Percentiles rank a stretch among this genome's conserved stretches.
phyloP scores from a whole-genome alignment of 2,329 filamentous ascomycete species.

The Botryosphaeria dothidea region DNA sequence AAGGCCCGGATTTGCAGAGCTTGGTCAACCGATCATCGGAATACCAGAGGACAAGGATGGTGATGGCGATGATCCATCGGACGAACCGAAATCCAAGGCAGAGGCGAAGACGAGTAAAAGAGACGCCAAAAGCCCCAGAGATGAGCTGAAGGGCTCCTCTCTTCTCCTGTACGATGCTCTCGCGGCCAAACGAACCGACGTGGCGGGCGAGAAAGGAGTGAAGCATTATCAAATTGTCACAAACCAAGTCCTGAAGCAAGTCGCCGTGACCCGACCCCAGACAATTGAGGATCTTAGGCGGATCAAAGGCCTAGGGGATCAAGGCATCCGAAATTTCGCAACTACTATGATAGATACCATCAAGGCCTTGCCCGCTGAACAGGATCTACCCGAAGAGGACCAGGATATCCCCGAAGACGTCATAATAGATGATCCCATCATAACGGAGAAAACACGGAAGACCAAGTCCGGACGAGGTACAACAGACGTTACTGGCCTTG shows the following conservation, averaged over 20 bases:
- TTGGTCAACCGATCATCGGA: slow-evolving; percentile 48
- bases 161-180: neutral
- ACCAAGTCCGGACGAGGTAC: too few species aligned
- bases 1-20: slow-evolving; percentile 67
- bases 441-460: neutral
- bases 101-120: neutral
- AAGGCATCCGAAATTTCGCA: slow-evolving; percentile 11
- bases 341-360: neutral
- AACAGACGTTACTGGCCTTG: neutral
- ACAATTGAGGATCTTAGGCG: slow-evolving; percentile 22
- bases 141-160: neutral
- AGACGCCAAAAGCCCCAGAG: neutral
- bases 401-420: slow-evolving; percentile 4
- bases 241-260: neutral
- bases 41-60: slow-evolving; percentile 15
- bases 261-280: neutral
- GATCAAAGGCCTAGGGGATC: neutral
- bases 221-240: neutral
- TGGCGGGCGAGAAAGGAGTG: neutral
- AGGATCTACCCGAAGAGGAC: neutral
- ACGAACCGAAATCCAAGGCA: neutral
- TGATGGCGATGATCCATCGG: neutral
- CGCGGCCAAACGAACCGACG: neutral
- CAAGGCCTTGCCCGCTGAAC: neutral
- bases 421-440: neutral